Evolutionary conservation across 495 filamentous ascomycete genomes (phyloP).

Genomic region (Bathelium albidoporum): DNA sequence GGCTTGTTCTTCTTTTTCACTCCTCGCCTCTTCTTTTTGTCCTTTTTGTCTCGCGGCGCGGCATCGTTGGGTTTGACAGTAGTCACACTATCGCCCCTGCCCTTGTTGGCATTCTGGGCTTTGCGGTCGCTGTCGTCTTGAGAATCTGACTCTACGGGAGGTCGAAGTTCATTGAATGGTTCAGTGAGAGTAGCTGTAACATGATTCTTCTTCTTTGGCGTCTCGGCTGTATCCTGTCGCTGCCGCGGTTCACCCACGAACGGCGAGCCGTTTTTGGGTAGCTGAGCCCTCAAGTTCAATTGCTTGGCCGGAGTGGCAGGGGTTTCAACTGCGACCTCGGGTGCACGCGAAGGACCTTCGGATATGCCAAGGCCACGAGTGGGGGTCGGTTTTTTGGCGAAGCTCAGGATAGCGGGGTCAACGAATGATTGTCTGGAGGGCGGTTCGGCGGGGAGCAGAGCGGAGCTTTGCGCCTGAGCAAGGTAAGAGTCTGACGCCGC

Average conservation of each 20-base stretch:
- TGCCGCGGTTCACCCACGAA: constrained; percentile 21
- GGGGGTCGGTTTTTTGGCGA: constrained; percentile 21
- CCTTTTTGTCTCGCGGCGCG: constrained; percentile 8
- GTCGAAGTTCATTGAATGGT: constrained; percentile 19
- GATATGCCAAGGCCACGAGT: neutral
- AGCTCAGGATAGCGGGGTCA: constrained; percentile 34
- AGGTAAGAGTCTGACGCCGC: neutral
- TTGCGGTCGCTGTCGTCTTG: neutral
- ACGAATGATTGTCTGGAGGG: constrained; percentile 21
- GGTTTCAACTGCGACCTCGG: constrained; percentile 19
- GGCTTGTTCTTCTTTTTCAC: constrained; percentile 18
- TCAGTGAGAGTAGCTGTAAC: constrained; percentile 23
- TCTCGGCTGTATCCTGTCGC: neutral
- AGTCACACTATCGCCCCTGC: constrained; percentile 17
- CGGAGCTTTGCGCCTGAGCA: neutral
- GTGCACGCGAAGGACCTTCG: neutral
- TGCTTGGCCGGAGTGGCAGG: constrained; percentile 29
- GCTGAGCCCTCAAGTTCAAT: constrained; percentile 17
- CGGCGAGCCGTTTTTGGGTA: constrained; percentile 27
- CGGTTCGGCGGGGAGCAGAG: constrained; percentile 1
- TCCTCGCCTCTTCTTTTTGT: constrained; percentile 14
- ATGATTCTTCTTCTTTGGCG: constrained; percentile 5
- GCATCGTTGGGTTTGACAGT: constrained; percentile 17
- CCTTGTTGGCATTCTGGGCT: constrained; percentile 10
- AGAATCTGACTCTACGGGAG: neutral